These are phyloP conservation scores for Albifimbria verrucaria DNA, from an alignment of 2,329 filamentous ascomycete genomes.

Conservation along the genomic window DNA sequence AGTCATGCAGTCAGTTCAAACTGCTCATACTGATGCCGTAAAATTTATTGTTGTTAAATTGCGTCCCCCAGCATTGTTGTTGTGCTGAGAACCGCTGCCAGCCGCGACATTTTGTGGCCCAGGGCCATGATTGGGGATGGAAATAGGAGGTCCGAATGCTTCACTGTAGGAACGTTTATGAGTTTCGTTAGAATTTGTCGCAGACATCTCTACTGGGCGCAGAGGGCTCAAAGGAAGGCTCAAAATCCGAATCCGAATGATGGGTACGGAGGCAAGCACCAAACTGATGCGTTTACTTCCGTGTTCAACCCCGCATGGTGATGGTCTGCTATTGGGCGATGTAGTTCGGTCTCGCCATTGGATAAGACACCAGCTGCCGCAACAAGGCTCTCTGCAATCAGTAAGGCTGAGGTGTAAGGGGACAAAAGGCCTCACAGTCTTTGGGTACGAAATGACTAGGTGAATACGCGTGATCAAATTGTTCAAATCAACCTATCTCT, in stretches of 20 bases:
- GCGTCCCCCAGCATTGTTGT: not conserved
- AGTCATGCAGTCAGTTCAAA: not conserved
- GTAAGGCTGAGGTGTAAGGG: not conserved
- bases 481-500: not conserved
- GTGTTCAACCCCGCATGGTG: not conserved
- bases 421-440: not conserved
- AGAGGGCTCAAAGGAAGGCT: not conserved
- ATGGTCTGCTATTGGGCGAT: not conserved
- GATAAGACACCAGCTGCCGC: not conserved
- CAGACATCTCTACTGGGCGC: not conserved
- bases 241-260: not conserved
- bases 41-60: not conserved
- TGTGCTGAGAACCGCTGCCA: not conserved
- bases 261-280: not conserved
- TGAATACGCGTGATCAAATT: not conserved
- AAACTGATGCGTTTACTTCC: not conserved
- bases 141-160: not conserved
- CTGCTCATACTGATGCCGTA: not conserved
- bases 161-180: not conserved
- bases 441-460: not conserved
- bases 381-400: not conserved
- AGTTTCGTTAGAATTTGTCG: not conserved
- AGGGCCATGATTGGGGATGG: not conserved
- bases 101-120: not conserved
- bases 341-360: not conserved